phyloP scores from a whole-genome alignment of 345 rosid genomes.

The Salix dunnii region DNA sequence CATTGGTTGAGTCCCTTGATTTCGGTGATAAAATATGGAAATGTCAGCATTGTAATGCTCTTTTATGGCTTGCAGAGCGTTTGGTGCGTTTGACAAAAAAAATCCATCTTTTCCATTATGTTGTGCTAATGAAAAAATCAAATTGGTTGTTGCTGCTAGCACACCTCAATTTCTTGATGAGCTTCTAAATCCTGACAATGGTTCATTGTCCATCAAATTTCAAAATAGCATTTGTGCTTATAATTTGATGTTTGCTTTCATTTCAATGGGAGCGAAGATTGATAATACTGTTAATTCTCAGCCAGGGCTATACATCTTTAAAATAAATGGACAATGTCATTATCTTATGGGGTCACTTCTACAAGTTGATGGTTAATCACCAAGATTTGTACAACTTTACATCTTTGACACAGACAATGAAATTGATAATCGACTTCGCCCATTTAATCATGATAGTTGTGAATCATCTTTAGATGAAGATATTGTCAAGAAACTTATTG shows the following conservation, averaged over 20 bases:
- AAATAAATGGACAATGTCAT: neutral
- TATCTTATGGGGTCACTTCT: conserved; percentile 1
- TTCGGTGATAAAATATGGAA: too few species aligned
- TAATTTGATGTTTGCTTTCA: neutral
- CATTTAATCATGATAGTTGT: accelerated
- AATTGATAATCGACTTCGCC: neutral
- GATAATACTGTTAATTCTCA: neutral
- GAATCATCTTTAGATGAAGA: neutral
- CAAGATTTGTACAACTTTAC: neutral
- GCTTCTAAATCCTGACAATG: neutral
- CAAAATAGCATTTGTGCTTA: neutral
- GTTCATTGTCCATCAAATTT: neutral
- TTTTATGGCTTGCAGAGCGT: too few species aligned
- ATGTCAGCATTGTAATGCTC: too few species aligned
- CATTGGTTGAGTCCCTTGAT: too few species aligned
- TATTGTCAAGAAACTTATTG: neutral
- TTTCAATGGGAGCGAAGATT: neutral
- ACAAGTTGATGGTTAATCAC: accelerated
- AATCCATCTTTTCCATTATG: too few species aligned
- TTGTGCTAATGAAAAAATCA: too few species aligned
- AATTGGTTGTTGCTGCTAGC: too few species aligned
- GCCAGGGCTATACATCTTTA: neutral
- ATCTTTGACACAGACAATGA: conserved; percentile 2
- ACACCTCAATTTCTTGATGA: neutral
- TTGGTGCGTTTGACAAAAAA: too few species aligned